Percentiles rank a stretch among this genome's conserved stretches.
phyloP scores from a whole-genome alignment of 2,329 filamentous ascomycete genomes.

The Trichophyton simii region DNA sequence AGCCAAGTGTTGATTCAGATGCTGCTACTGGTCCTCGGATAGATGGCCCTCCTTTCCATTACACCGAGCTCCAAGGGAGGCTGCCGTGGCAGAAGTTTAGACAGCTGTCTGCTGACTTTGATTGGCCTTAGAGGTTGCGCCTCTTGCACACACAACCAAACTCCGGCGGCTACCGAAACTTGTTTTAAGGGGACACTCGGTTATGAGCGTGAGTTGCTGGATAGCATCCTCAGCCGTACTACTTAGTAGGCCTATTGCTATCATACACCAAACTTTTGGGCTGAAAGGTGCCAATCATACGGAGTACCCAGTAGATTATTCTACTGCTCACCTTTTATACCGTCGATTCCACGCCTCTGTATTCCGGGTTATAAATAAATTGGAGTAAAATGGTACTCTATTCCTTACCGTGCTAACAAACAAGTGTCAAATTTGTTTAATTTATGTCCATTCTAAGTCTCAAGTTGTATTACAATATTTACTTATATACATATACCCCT shows the following conservation, averaged over 20 bases:
- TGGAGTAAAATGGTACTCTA: neutral
- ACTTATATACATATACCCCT: neutral
- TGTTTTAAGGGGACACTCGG: neutral
- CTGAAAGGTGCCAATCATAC: neutral
- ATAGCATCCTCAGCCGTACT: neutral
- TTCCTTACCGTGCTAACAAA: neutral
- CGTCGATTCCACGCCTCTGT: no score
- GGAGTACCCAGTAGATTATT: no score
- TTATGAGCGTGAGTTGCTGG: neutral
- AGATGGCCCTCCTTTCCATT: neutral
- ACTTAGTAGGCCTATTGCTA: no score
- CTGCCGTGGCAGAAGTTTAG: neutral
- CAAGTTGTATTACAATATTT: no score
- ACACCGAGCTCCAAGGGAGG: neutral
- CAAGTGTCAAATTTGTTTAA: no score
- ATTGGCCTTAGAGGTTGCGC: neutral
- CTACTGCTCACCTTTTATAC: no score
- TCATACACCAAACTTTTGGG: no score
- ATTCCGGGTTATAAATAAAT: no score
- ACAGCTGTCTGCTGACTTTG: neutral
- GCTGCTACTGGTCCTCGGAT: neutral
- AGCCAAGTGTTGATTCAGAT: no score
- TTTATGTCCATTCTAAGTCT: no score
- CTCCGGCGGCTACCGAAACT: neutral
- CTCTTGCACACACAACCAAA: neutral